Conservation (phyloP, 306 rosid genomes). For the Cajanus cajan region DNA sequence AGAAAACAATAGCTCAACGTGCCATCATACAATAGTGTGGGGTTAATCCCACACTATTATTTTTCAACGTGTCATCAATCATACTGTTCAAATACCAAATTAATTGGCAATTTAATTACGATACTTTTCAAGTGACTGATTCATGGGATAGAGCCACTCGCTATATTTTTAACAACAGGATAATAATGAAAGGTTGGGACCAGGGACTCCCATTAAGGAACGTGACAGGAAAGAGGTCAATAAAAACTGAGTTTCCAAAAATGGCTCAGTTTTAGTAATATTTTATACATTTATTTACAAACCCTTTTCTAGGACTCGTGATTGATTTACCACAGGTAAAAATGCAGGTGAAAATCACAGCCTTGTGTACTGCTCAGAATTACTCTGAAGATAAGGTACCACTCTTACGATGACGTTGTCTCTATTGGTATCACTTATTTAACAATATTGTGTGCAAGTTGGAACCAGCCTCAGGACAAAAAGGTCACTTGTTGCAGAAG, state of each 20-base stretch:
- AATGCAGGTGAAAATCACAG: background rate
- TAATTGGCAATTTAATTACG: background rate
- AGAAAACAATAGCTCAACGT: background rate
- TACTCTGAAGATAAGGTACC: background rate
- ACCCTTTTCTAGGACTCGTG: background rate
- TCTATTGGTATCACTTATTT: constrained; percentile 1
- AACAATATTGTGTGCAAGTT: background rate
- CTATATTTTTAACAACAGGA: background rate
- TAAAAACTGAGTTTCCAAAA: background rate
- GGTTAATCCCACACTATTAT: background rate
- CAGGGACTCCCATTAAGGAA: background rate
- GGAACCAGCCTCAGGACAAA: constrained; percentile 21
- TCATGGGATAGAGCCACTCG: background rate
- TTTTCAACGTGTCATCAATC: background rate
- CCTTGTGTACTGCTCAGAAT: constrained; percentile 3
- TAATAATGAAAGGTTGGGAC: background rate
- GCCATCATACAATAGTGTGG: background rate
- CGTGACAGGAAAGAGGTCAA: background rate
- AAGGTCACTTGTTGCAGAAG: constrained; percentile 20
- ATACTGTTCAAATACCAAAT: background rate
- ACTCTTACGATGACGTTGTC: background rate
- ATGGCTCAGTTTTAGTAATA: background rate
- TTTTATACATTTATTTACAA: constrained; percentile 3
- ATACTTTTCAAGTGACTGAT: background rate
- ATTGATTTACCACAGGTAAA: constrained; percentile 3